phyloP scores from a whole-genome alignment of 2,329 filamentous ascomycete species.

The Colletotrichum caudatum region DNA sequence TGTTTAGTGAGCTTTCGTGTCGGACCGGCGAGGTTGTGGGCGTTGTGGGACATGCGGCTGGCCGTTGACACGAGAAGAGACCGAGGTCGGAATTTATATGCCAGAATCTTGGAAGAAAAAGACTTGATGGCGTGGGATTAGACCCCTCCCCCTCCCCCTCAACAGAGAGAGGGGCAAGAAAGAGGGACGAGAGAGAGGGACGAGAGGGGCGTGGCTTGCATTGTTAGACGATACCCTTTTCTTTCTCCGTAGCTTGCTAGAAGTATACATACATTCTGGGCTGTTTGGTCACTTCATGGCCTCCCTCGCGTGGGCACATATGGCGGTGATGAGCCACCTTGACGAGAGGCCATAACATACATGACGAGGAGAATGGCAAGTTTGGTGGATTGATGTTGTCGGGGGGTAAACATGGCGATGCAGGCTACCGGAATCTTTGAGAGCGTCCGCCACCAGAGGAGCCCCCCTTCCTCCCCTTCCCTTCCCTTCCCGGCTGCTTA shows the following conservation, averaged over 20 bases:
- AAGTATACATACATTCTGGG: neutral
- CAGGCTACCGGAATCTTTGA: neutral
- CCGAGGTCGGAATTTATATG: neutral
- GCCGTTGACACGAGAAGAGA: neutral
- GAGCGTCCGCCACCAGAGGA: neutral
- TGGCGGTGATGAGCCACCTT: too few relatives aligned
- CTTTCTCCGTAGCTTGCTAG: neutral
- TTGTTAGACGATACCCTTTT: constrained; percentile 36
- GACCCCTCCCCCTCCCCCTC: neutral
- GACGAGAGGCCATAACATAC: neutral
- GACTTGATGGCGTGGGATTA: neutral
- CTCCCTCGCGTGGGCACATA: neutral
- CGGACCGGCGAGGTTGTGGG: neutral
- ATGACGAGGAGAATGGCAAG: neutral
- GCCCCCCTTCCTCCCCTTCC: too few relatives aligned
- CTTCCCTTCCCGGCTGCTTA: too few relatives aligned
- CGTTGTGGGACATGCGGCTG: neutral
- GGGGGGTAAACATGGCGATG: too few relatives aligned
- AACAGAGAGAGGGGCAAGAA: neutral
- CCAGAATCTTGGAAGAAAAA: neutral
- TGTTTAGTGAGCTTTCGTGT: constrained; percentile 21
- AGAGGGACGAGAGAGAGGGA: neutral
- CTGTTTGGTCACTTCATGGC: neutral
- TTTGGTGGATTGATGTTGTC: neutral
- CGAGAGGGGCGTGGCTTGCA: neutral